Evolutionary conservation across 208 protist species (phyloP), one percentile per base, ranked within the genome.

Genomic region (Naegleria gruberi): DNA sequence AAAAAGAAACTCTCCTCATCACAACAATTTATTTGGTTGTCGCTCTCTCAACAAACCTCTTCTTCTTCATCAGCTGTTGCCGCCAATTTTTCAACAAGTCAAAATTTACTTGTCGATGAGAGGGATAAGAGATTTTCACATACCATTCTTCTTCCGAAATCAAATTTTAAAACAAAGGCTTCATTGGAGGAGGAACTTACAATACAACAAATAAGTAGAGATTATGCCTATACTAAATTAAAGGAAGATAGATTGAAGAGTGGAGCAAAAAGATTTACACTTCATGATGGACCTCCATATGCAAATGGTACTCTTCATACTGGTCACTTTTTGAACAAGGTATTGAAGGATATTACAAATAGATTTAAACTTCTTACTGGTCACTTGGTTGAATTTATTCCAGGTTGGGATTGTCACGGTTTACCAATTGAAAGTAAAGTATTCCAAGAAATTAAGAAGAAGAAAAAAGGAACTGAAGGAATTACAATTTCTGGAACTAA

Each of bases 321-420:
- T 26, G 96, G 96, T 23, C 92, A 95, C 82, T 87, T 77, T 43
- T 40, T 94, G 5, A 94, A 94, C 86, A 94, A 94, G 81, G 93
- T 95, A 40, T 91, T 97, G 30, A 97, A 97, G 91, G 96, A 97
- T 89, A 91, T 97, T 40, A 88, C 95, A 8, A 93, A 93, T 89
- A 87, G 95, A 41, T 96, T 93, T 86, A 90, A 95, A 84, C 15
- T 97, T 15, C 47, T 97, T 46, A 89, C 47, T 1, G 94, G 94
- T 37, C 34, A 93, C 40, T 82, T 89, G 37, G 93, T 96, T 1
- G 43, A 87, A 17, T 93, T 74, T 55, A 89, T 95, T 26, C 95
- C 95, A 10, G 95, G 95, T 40, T 97, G 95, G 95, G 96, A 97
- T 90, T 97, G 95, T 90, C 96, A 97, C 84, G 96, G 96, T 47